Conservation (phyloP, 305 asterid genomes). For the Fraxinus sp. region DNA sequence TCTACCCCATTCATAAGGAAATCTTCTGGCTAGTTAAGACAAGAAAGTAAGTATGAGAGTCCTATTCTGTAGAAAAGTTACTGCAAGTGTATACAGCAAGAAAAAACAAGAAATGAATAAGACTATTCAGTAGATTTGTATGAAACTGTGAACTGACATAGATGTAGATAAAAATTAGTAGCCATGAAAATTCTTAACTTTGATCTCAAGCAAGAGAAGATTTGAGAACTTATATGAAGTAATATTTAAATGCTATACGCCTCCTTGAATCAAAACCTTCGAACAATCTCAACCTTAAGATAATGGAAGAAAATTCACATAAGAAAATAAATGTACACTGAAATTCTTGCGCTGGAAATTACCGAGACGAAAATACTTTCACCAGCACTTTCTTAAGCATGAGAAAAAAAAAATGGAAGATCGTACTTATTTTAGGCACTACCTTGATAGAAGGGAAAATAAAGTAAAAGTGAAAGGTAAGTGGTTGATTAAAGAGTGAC, state of each 20-base stretch:
- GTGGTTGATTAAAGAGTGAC: constrained; percentile 3
- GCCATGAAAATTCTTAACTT: neutral
- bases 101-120: neutral
- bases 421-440: neutral
- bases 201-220: constrained; percentile 4
- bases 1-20: constrained; percentile 59
- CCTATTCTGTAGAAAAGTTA: neutral
- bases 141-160: neutral
- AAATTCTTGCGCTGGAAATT: neutral
- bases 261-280: neutral
- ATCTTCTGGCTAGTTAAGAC: constrained; percentile 29
- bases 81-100: neutral
- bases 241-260: neutral
- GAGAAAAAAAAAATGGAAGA: neutral
- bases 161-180: neutral
- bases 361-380: neutral
- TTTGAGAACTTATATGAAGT: neutral
- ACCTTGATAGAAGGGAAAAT: constrained; percentile 6
- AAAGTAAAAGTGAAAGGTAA: neutral
- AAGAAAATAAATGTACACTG: neutral
- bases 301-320: neutral
- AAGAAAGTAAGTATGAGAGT: constrained; percentile 16
- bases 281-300: neutral
- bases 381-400: neutral
- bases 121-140: neutral